Conservation (phyloP, 495 filamentous ascomycete species). For the Aspergillus panamensis region DNA sequence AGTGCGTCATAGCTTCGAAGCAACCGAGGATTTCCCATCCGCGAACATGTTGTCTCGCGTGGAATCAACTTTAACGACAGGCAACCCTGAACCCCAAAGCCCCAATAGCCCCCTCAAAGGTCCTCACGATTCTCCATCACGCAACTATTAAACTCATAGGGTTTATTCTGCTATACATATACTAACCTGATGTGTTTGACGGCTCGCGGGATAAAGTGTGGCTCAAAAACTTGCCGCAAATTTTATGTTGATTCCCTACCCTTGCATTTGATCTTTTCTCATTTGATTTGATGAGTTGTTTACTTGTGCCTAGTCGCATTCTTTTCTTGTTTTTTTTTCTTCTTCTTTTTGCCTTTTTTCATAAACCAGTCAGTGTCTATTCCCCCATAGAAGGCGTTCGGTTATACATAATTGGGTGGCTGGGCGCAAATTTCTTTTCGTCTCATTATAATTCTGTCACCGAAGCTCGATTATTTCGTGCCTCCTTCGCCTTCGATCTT, state of each 20-base stretch:
- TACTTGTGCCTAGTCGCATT: conserved; percentile 18
- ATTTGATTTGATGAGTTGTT: conserved; percentile 38
- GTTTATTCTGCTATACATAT: conserved; percentile 27
- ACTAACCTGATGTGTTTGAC: conserved; percentile 35
- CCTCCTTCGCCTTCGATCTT: conserved; percentile 12
- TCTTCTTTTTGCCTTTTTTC: conserved; percentile 1
- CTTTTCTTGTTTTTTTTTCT: neutral
- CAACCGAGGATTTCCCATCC: conserved; percentile 63
- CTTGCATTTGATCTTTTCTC: conserved; percentile 26
- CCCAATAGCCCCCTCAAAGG: conserved; percentile 36
- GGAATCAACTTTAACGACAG: conserved; percentile 63
- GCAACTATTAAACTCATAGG: conserved; percentile 29
- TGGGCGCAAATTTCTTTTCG: conserved; percentile 29
- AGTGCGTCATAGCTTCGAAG: conserved; percentile 71
- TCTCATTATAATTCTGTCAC: conserved; percentile 14
- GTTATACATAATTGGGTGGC: conserved; percentile 35
- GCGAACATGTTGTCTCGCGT: conserved; percentile 59
- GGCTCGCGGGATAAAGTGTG: conserved; percentile 14
- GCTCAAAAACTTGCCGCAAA: too few relatives aligned
- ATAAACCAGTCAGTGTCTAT: conserved; percentile 32
- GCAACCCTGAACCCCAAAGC: conserved; percentile 29
- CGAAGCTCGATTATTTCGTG: conserved; percentile 15
- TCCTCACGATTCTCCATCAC: conserved; percentile 35
- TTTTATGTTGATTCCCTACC: conserved; percentile 20
- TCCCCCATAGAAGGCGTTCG: conserved; percentile 50